Evolutionary conservation across 495 filamentous ascomycete genomes (phyloP), one percentile per base, ranked within the genome.

Genomic region (Penicillium taxi): DNA sequence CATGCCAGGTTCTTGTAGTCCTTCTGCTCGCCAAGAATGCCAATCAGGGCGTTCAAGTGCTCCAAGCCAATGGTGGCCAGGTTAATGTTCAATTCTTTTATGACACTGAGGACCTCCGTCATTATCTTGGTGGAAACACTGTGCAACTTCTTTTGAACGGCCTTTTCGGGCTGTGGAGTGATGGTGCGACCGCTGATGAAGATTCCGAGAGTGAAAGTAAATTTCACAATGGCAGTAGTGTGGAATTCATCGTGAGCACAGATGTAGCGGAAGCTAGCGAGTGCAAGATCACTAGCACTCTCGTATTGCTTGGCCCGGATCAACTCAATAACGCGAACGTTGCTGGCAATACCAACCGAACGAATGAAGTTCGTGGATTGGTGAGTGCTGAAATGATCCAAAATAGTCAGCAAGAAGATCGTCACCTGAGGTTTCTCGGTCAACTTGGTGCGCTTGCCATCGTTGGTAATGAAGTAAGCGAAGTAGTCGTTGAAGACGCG

Each of bases 1-100:
- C 59, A 63, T 12, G 56, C 54, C 6, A 66, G 53, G 34, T 37
- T 59, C 35, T 55, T 52, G 52, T 62, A 64, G 26, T 64, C 60
- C 21, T 62, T 37, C 12, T 63, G 52, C 30, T 62, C 56, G 19
- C 58, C 59, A 4, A 66, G 58, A 5, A 62, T 28, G 16, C 47
- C 48, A 22, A 62, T 63, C 8, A 63, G 37, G 35, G 45, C 47
- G 49, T 63, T 62, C 8, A 66, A 45, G 39, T 63, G 47, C 19
- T 40, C 39, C 6, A 55, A 32, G 40, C 42, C 47, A 20, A 63
- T 50, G 28, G 55, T 47, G 13, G 53, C 45, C 1, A 66, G 35
- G 29, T 48, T 51, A 42, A 56, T 53, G 26, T 53, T 50, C 14
- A 58, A 31, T 5, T 55, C 52, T n/a, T 39, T 34, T 32, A 50